These are phyloP conservation scores for Cicer chorassanicum DNA, from an alignment of 306 rosid species.

Conservation along the genomic window DNA sequence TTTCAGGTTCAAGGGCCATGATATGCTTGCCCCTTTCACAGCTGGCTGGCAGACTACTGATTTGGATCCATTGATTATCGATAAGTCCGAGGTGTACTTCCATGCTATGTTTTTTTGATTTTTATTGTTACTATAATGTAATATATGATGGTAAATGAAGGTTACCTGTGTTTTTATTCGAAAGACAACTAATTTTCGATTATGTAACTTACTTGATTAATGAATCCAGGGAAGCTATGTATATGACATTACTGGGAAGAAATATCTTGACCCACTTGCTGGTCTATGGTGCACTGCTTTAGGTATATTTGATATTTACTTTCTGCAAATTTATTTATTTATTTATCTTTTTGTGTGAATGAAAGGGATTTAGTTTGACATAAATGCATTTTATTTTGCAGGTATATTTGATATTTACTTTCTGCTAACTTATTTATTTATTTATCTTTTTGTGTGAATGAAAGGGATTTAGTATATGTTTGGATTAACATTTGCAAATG, in stretches of 20 bases:
- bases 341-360: neutral
- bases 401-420: constrained; percentile 47
- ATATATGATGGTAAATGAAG: constrained; percentile 1
- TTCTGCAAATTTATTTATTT: neutral
- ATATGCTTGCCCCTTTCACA: constrained; percentile 99
- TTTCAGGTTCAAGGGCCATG: constrained; percentile 80
- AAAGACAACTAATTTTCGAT: constrained; percentile 7
- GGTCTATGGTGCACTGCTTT: constrained; percentile 93
- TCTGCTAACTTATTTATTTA: neutral
- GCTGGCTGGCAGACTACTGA: constrained; percentile 79
- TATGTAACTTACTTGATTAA: constrained; percentile 33
- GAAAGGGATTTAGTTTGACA: constrained; percentile 15
- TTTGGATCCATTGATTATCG: constrained; percentile 74
- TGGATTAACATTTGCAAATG: no score
- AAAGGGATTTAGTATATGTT: neutral
- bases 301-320: constrained; percentile 48
- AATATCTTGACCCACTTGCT: constrained; percentile 92
- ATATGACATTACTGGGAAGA: constrained; percentile 81
- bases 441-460: neutral
- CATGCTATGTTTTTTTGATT: constrained; percentile 20
- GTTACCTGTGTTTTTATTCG: neutral
- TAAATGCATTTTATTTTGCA: constrained; percentile 42
- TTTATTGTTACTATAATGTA: neutral
- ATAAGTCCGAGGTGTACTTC: constrained; percentile 74
- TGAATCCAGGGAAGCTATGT: constrained; percentile 88